phyloP scores from a whole-genome alignment of 352 stramenopile genomes.

The Phytophthora litchii region DNA sequence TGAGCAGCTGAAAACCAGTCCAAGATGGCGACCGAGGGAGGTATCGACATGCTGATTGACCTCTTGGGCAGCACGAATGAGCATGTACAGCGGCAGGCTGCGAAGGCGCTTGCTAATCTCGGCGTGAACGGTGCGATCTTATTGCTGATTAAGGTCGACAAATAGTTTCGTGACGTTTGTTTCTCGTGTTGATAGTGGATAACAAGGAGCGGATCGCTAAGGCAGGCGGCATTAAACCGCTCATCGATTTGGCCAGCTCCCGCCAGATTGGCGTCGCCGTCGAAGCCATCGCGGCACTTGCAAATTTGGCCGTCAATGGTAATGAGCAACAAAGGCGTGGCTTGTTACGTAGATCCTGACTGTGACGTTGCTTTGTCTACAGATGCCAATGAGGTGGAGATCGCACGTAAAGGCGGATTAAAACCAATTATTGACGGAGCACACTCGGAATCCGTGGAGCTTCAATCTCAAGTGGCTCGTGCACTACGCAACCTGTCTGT shows the following conservation, averaged over 20 bases:
- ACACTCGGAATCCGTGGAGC: constrained; percentile 79
- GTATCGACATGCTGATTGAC: constrained; percentile 94
- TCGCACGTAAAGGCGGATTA: constrained; percentile 87
- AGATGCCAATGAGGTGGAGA: constrained; percentile 94
- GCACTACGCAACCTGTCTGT: constrained; percentile 95
- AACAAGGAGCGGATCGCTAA: constrained; percentile 95
- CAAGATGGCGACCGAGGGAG: constrained; percentile 92
- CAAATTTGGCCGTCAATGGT: constrained; percentile 95
- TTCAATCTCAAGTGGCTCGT: constrained; percentile 88
- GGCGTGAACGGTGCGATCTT: constrained; percentile 82
- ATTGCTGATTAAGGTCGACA: neutral
- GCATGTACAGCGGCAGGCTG: constrained; percentile 92
- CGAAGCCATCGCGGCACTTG: constrained; percentile 93
- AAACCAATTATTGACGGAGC: constrained; percentile 91
- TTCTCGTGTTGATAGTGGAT: constrained; percentile 53
- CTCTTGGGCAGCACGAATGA: constrained; percentile 86
- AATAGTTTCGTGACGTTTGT: constrained; percentile 1
- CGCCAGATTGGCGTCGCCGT: constrained; percentile 87
- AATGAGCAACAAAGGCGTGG: neutral
- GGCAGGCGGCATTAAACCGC: constrained; percentile 88
- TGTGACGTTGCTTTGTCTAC: constrained; percentile 1
- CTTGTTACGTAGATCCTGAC: neutral
- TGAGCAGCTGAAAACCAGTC: constrained; percentile 91
- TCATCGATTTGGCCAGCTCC: constrained; percentile 83
- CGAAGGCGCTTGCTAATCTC: constrained; percentile 94